Conservation (phyloP, 352 stramenopile genomes). For the Globisporangium sylvaticum region DNA sequence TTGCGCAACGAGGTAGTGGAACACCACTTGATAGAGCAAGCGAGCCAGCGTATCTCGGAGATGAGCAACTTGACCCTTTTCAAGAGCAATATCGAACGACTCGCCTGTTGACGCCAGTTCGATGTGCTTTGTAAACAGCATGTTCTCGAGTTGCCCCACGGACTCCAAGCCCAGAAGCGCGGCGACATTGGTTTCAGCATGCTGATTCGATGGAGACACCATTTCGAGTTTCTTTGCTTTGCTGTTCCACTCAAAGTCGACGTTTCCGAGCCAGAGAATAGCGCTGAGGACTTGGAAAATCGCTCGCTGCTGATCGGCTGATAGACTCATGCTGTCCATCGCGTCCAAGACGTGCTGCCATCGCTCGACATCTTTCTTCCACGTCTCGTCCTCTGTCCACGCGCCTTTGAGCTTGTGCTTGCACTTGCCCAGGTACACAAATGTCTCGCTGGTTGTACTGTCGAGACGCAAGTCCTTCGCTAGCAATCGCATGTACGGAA, state of each 20-base stretch:
- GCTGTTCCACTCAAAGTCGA: conserved; percentile 36
- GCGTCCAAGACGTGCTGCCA: conserved; percentile 56
- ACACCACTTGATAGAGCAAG: conserved; percentile 53
- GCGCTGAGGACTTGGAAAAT: conserved; percentile 66
- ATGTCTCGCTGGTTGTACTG: conserved; percentile 28
- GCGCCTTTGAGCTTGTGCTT: conserved; percentile 30
- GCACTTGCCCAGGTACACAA: conserved; percentile 45
- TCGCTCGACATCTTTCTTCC: conserved; percentile 59
- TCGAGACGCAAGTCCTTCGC: conserved; percentile 44
- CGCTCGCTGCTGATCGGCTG: conserved; percentile 31
- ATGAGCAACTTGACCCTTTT: conserved; percentile 42
- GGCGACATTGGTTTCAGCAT: conserved; percentile 24
- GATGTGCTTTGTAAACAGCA: conserved; percentile 52
- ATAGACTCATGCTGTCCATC: conserved; percentile 40
- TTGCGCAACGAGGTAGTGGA: conserved; percentile 35
- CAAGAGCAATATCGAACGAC: conserved; percentile 45
- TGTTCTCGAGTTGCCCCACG: conserved; percentile 22
- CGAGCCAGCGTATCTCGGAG: conserved; percentile 52
- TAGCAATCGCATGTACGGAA: conserved; percentile 25
- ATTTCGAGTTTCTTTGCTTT: conserved; percentile 28
- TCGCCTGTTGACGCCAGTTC: conserved; percentile 43
- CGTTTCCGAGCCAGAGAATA: conserved; percentile 69
- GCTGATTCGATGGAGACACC: conserved; percentile 12
- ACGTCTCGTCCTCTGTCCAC: conserved; percentile 31
- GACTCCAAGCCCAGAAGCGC: conserved; percentile 33